Evolutionary conservation across 768 basidiomycete species (phyloP).

Genomic region (Hygrocybe coccinea): DNA sequence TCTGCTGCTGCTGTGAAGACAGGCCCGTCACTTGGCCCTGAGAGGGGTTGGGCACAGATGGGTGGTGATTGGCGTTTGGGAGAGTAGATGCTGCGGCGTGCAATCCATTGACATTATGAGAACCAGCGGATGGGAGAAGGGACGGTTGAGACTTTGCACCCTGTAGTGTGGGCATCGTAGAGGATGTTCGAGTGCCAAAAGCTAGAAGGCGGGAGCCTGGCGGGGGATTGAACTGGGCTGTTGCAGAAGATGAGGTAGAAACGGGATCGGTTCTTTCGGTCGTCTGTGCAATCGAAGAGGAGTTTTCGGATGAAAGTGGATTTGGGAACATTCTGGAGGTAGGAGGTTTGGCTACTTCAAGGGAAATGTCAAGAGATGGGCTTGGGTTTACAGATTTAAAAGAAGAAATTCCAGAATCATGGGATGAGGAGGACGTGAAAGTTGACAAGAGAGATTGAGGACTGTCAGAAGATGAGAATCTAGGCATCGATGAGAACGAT

Average conservation of each 20-base stretch:
- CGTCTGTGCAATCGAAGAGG: not conserved
- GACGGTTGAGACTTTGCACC: not conserved
- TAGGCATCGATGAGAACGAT: not conserved
- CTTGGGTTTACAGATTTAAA: not conserved
- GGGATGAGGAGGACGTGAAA: not conserved
- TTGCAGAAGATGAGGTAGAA: slow-evolving; percentile 1
- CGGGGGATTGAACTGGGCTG: slow-evolving; percentile 43
- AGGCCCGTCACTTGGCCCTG: not conserved
- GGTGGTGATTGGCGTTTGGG: slow-evolving; percentile 2
- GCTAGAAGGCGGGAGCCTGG: slow-evolving; percentile 49
- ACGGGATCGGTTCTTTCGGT: not conserved
- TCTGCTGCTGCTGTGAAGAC: slow-evolving; percentile 4
- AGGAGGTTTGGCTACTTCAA: not conserved
- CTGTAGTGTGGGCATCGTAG: slow-evolving; percentile 20
- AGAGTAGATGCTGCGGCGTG: not conserved
- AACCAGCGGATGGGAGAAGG: slow-evolving; percentile 6
- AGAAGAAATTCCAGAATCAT: not conserved
- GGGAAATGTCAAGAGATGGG: not conserved
- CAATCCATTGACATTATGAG: slow-evolving; percentile 8
- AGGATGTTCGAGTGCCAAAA: slow-evolving; percentile 34
- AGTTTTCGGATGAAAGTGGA: not conserved
- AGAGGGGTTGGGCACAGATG: not conserved
- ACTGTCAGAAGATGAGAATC: not conserved
- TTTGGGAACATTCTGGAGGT: slow-evolving; percentile 9
- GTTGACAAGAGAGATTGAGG: slow-evolving; percentile 6